Percentiles rank a stretch among this genome's conserved stretches.
These are phyloP conservation scores for Furcasterigmium furcatum DNA, from an alignment of 2,329 filamentous ascomycete genomes.

Conservation along the genomic window DNA sequence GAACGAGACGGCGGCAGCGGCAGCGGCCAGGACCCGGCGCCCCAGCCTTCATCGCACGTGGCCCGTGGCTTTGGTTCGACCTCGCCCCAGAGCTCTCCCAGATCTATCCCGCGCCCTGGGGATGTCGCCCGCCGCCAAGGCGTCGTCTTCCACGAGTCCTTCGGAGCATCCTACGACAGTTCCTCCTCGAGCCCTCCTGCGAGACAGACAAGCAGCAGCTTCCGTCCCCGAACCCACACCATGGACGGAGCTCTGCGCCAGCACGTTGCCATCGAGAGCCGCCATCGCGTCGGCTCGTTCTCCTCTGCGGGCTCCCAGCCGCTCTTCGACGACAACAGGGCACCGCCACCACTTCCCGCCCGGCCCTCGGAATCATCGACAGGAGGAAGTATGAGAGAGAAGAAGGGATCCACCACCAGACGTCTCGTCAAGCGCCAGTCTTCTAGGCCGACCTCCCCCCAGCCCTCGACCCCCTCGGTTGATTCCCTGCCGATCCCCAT, in stretches of 20 bases:
- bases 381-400: conserved; percentile 38
- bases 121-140: conserved; percentile 50
- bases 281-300: conserved; percentile 68
- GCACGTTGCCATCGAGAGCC: conserved; percentile 38
- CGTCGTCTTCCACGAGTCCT: conserved; percentile 57
- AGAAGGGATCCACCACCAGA: conserved; percentile 40
- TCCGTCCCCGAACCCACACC: conserved; percentile 54
- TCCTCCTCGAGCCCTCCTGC: conserved; percentile 34
- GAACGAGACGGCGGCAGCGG: conserved; percentile 20
- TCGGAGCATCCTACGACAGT: conserved; percentile 47
- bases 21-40: conserved; percentile 5
- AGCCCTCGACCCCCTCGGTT: conserved; percentile 49
- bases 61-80: conserved; percentile 27
- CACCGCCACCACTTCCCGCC: conserved; percentile 26
- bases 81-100: conserved; percentile 44
- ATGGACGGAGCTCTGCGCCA: conserved; percentile 54
- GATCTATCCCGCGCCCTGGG: conserved; percentile 35
- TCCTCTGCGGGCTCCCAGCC: conserved; percentile 58
- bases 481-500: conserved; percentile 59
- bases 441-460: conserved; percentile 56
- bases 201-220: conserved; percentile 26
- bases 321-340: conserved; percentile 45
- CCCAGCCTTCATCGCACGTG: conserved; percentile 9
- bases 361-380: conserved; percentile 4
- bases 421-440: conserved; percentile 54